phyloP scores from a whole-genome alignment of 371 early-diverging fungal genomes.

The Mucor racemosus region DNA sequence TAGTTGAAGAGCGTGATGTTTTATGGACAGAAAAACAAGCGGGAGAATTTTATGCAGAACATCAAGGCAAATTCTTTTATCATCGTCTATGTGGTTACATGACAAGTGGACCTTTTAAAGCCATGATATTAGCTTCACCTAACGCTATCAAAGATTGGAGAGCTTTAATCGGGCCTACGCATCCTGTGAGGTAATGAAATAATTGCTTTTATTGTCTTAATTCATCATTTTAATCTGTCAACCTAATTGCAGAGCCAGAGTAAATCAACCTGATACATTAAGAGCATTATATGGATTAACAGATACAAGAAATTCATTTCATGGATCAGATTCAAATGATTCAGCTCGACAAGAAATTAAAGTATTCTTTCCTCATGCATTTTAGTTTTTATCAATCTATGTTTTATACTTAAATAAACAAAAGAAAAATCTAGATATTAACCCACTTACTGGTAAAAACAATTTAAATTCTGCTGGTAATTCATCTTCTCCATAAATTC shows the following conservation, averaged over 20 bases:
- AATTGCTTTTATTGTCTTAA: background rate
- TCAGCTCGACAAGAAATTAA: conserved; percentile 61
- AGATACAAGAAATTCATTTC: conserved; percentile 77
- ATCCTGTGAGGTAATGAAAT: conserved; percentile 46
- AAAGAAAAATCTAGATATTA: background rate
- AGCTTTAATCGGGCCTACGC: conserved; percentile 69
- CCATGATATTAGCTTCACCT: conserved; percentile 61
- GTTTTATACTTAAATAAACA: background rate
- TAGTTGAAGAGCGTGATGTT: conserved; percentile 50
- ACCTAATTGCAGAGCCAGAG: conserved; percentile 56
- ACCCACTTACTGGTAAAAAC: conserved; percentile 70
- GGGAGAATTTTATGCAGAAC: conserved; percentile 67
- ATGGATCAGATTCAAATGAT: conserved; percentile 56
- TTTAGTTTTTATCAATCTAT: conserved; percentile 27
- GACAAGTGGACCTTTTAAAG: conserved; percentile 72
- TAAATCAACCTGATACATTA: conserved; percentile 64
- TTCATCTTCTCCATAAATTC: conserved; percentile 89
- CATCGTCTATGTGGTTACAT: conserved; percentile 72
- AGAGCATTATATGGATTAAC: conserved; percentile 78
- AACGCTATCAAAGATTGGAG: conserved; percentile 70
- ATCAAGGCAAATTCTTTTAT: conserved; percentile 70
- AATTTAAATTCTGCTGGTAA: conserved; percentile 93
- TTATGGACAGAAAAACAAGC: conserved; percentile 71
- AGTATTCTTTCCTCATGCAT: conserved; percentile 63
- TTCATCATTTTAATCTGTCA: background rate